A percentile compares a stretch with the other conserved stretches of the same genome.
phyloP scores from a whole-genome alignment of 2,329 filamentous ascomycete species.

The Esteya vermicola region DNA sequence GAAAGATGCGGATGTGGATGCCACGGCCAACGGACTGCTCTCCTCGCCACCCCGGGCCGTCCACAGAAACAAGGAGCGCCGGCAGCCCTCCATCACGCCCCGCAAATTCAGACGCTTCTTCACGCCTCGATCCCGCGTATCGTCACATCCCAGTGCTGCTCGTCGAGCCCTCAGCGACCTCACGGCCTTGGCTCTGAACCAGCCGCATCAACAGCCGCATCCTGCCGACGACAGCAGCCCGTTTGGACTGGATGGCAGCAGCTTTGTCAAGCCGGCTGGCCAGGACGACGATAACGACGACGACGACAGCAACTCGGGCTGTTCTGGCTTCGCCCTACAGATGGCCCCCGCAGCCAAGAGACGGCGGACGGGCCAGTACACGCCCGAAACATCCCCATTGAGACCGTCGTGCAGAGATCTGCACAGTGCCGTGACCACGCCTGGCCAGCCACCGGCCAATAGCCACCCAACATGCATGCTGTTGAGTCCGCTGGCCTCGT shows the following conservation, averaged over 20 bases:
- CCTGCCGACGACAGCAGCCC: no score
- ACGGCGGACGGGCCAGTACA: constrained; percentile 22
- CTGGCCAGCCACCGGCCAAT: constrained; percentile 2
- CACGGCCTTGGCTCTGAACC: constrained; percentile 23
- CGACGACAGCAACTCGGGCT: no score
- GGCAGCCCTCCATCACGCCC: constrained; percentile 38
- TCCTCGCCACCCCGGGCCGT: constrained; percentile 15
- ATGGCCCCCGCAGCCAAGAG: no score
- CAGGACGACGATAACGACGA: no score
- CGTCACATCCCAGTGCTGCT: constrained; percentile 22
- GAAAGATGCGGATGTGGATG: no score
- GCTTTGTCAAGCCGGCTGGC: constrained; percentile 11
- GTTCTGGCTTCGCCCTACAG: no score
- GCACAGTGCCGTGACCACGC: constrained; percentile 3
- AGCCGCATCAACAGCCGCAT: constrained; percentile 24
- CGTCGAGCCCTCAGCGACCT: constrained; percentile 26
- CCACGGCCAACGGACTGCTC: constrained; percentile 4
- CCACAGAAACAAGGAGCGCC: constrained; percentile 25
- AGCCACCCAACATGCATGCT: no score
- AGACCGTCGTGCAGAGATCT: constrained; percentile 12
- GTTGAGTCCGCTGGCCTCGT: constrained; percentile 24
- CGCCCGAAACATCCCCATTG: constrained; percentile 22
- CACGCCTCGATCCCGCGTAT: constrained; percentile 29
- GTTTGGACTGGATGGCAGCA: no score
- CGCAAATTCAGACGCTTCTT: constrained; percentile 40